Evolutionary conservation across 2,329 filamentous ascomycete genomes (phyloP).

Genomic region (Byssothecium circinans): DNA sequence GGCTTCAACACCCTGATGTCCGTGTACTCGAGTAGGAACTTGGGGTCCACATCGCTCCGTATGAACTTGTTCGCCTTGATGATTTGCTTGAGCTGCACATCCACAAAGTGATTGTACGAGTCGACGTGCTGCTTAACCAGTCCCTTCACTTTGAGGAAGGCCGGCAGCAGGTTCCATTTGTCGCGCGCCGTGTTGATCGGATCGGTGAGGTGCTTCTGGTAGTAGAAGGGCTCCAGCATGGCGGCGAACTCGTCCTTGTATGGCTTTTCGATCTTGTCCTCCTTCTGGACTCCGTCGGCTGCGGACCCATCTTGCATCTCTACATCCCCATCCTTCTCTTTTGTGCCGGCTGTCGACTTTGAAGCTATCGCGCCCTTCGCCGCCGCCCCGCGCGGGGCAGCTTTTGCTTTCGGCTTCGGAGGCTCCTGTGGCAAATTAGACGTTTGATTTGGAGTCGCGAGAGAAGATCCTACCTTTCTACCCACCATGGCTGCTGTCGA

Average conservation of each 20-base stretch:
- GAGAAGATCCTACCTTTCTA: slow-evolving; percentile 25
- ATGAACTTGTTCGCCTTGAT: slow-evolving; percentile 87
- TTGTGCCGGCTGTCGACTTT: slow-evolving; percentile 14
- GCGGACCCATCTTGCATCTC: background rate
- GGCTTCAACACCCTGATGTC: slow-evolving; percentile 87
- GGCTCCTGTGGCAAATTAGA: slow-evolving; percentile 27
- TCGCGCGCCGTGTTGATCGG: slow-evolving; percentile 74
- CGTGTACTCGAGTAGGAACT: slow-evolving; percentile 88
- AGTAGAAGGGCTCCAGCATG: slow-evolving; percentile 70
- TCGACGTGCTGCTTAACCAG: slow-evolving; percentile 97
- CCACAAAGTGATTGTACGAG: slow-evolving; percentile 98
- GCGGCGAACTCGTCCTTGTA: slow-evolving; percentile 60
- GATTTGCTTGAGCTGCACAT: slow-evolving; percentile 96
- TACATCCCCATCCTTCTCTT: slow-evolving; percentile 3
- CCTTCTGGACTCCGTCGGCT: slow-evolving; percentile 9
- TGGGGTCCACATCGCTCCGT: slow-evolving; percentile 87
- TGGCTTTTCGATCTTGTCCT: slow-evolving; percentile 24
- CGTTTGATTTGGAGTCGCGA: background rate
- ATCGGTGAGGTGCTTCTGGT: slow-evolving; percentile 67
- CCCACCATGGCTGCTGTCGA: slow-evolving; percentile 32
- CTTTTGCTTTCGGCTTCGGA: slow-evolving; percentile 28
- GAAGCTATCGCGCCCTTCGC: slow-evolving; percentile 26
- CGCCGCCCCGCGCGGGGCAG: slow-evolving; percentile 37
- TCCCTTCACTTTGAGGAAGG: slow-evolving; percentile 97
- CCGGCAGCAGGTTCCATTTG: slow-evolving; percentile 95